Conservation (phyloP, 306 rosid species). For the Lablab purpureus region DNA sequence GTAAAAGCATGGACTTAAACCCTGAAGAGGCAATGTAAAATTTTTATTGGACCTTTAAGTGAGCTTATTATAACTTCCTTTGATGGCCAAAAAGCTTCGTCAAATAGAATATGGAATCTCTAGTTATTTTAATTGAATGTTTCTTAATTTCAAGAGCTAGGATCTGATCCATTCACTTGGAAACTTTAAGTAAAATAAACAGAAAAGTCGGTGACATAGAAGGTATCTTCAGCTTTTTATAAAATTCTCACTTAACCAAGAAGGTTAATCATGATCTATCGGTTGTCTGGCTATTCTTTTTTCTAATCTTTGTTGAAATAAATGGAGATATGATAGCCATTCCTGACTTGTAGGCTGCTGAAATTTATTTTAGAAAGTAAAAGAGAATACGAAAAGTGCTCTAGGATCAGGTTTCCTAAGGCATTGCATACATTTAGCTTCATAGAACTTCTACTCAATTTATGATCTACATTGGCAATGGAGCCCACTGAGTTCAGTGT, state of each 20-base stretch:
- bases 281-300: constrained; percentile 8
- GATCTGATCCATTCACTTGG: background rate
- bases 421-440: background rate
- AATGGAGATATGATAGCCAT: background rate
- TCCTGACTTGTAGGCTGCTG: constrained; percentile 1
- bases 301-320: constrained; percentile 8
- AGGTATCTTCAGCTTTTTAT: background rate
- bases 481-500: background rate
- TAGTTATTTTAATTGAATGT: too few relatives aligned
- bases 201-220: constrained; percentile 10
- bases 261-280: background rate
- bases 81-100: background rate
- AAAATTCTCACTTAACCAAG: background rate
- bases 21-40: background rate
- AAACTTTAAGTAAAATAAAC: background rate
- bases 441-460: background rate
- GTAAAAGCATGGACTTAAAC: background rate
- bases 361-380: background rate
- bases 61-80: background rate
- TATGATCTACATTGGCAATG: constrained; percentile 7
- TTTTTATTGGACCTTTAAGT: background rate
- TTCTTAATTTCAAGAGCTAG: background rate
- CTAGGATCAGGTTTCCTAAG: background rate
- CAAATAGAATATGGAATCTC: background rate
- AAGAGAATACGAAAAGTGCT: background rate